A percentile compares a stretch with the other conserved stretches of the same genome.
phyloP scores from a whole-genome alignment of 2,329 filamentous ascomycete species.

The Aspergillus pseudoterreus region DNA sequence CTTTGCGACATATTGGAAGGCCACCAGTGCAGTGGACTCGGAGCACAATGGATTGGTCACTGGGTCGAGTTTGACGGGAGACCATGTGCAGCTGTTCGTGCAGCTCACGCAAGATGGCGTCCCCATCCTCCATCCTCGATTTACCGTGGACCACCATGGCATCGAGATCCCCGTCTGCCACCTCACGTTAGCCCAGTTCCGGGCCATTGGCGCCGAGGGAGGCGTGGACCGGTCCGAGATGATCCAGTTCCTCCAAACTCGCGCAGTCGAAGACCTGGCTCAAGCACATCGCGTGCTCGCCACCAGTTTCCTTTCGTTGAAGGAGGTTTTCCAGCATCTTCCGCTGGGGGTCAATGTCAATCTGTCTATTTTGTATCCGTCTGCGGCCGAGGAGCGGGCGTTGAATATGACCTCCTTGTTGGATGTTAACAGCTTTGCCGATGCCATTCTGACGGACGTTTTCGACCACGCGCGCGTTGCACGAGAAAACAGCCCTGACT shows the following conservation, averaged over 20 bases:
- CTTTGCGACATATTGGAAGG: slow-evolving; percentile 99
- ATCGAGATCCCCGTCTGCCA: slow-evolving; percentile 80
- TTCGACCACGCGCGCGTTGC: slow-evolving; percentile 82
- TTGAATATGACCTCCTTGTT: slow-evolving; percentile 69
- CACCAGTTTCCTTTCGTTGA: slow-evolving; percentile 72
- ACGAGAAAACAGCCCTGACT: slow-evolving; percentile 63
- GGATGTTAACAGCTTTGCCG: slow-evolving; percentile 83
- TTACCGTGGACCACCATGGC: slow-evolving; percentile 71
- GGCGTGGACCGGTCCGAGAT: slow-evolving; percentile 24
- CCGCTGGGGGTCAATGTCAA: slow-evolving; percentile 82
- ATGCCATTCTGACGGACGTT: slow-evolving; percentile 76
- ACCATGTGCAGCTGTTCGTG: slow-evolving; percentile 87
- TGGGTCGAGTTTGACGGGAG: slow-evolving; percentile 90
- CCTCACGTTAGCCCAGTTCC: slow-evolving; percentile 62
- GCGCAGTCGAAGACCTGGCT: slow-evolving; percentile 47
- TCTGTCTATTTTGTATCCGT: slow-evolving; percentile 87
- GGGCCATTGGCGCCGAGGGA: slow-evolving; percentile 41
- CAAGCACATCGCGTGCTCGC: slow-evolving; percentile 69
- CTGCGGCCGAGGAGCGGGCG: slow-evolving; percentile 64
- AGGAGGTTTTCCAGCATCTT: slow-evolving; percentile 70
- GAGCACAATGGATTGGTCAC: slow-evolving; percentile 85
- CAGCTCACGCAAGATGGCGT: slow-evolving; percentile 86
- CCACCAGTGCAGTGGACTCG: slow-evolving; percentile 86
- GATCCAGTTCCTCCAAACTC: slow-evolving; percentile 27
- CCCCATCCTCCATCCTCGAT: slow-evolving; percentile 82